These are phyloP conservation scores for Platismatia glauca DNA, from an alignment of 495 filamentous ascomycete species.

Conservation along the genomic window DNA sequence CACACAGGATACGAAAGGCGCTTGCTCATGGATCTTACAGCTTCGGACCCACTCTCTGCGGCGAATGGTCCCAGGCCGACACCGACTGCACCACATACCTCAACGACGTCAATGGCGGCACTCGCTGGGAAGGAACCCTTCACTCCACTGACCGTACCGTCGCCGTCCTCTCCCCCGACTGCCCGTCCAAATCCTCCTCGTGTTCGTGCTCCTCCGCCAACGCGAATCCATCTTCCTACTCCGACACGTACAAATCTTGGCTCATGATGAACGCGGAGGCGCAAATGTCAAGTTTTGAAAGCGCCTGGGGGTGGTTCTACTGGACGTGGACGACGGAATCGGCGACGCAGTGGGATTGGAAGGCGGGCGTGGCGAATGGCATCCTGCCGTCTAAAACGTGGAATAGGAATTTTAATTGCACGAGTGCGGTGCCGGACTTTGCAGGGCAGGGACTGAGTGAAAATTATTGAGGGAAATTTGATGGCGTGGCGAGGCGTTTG, in stretches of 20 bases:
- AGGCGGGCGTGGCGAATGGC: conserved; percentile 63
- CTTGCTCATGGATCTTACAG: conserved; percentile 24
- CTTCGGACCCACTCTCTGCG: conserved; percentile 93
- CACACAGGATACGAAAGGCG: neutral
- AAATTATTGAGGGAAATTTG: conserved; percentile 45
- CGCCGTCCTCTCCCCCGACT: conserved; percentile 52
- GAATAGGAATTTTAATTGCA: conserved; percentile 67
- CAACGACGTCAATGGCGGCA: conserved; percentile 83
- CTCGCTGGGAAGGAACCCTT: conserved; percentile 82
- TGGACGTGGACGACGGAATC: conserved; percentile 85
- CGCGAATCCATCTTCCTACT: conserved; percentile 58
- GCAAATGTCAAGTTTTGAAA: conserved; percentile 88
- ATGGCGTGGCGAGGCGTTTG: conserved; percentile 2
- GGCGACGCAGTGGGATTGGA: conserved; percentile 90
- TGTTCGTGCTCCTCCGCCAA: conserved; percentile 76
- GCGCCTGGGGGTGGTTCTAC: conserved; percentile 95
- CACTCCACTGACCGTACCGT: conserved; percentile 47
- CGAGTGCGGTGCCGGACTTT: conserved; percentile 60
- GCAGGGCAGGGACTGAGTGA: conserved; percentile 49
- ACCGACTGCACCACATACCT: conserved; percentile 86
- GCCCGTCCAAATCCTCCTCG: conserved; percentile 50
- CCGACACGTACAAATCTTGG: conserved; percentile 70
- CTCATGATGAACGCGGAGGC: conserved; percentile 85
- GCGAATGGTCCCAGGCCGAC: conserved; percentile 97
- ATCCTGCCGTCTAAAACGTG: conserved; percentile 76